phyloP scores from a whole-genome alignment of 208 protist species.

The Angomonas ambiguus region DNA sequence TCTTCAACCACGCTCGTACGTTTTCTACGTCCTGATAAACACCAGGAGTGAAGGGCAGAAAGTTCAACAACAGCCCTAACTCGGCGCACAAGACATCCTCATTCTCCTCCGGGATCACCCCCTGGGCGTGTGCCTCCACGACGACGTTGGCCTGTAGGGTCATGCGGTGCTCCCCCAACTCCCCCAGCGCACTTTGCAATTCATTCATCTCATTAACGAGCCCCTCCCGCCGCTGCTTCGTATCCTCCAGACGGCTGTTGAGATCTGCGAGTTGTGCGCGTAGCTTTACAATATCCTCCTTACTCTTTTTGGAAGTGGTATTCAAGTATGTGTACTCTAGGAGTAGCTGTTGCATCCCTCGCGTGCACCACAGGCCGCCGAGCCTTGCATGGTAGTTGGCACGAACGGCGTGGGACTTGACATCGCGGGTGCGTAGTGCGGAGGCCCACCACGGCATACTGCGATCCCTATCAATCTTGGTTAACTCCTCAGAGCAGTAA shows the following conservation, averaged over 20 bases:
- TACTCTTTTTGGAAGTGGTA: constrained; percentile 29
- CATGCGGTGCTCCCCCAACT: constrained; percentile 23
- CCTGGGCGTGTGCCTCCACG: constrained; percentile 13
- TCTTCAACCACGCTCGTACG: constrained; percentile 45
- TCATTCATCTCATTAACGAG: constrained; percentile 22
- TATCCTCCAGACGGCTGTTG: constrained; percentile 19
- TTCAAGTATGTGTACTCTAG: constrained; percentile 52
- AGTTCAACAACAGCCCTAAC: constrained; percentile 42
- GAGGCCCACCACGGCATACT: constrained; percentile 65
- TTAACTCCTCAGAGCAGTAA: constrained; percentile 21
- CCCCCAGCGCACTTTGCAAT: constrained; percentile 26
- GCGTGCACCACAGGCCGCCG: constrained; percentile 37
- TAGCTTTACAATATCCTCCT: constrained; percentile 48
- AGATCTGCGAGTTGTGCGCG: constrained; percentile 48
- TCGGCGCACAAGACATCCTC: constrained; percentile 37
- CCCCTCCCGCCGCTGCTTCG: constrained; percentile 14
- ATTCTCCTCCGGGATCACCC: constrained; percentile 19
- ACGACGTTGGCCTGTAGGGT: constrained; percentile 44
- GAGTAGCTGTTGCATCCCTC: constrained; percentile 57
- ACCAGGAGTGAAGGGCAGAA: constrained; percentile 33
- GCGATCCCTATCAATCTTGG: constrained; percentile 18
- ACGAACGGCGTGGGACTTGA: constrained; percentile 58
- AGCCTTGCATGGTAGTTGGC: constrained; percentile 65
- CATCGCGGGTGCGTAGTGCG: constrained; percentile 57
- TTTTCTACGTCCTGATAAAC: constrained; percentile 30